phyloP scores from a whole-genome alignment of 306 rosid species.

The Boehmeria nivea region DNA sequence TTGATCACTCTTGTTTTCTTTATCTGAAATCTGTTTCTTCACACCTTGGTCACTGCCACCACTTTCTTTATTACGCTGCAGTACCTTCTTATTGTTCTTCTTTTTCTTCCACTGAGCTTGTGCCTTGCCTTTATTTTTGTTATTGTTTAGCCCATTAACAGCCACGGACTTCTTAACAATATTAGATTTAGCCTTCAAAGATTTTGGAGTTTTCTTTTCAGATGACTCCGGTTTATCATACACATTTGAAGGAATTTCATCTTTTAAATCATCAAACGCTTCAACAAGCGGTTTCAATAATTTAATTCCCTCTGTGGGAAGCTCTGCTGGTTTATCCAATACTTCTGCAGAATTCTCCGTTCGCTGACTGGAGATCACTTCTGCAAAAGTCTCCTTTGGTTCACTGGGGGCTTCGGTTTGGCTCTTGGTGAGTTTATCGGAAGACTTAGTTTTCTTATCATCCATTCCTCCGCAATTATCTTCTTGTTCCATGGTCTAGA shows the following conservation, averaged over 20 bases:
- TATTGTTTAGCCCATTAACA: slow-evolving; percentile 14
- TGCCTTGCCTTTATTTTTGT: slow-evolving; percentile 15
- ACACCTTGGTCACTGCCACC: slow-evolving; percentile 20
- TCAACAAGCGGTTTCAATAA: slow-evolving; percentile 10
- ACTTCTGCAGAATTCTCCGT: slow-evolving; percentile 10
- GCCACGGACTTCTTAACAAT: slow-evolving; percentile 42
- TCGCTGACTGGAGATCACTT: slow-evolving; percentile 1
- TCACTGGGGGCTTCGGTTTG: neutral
- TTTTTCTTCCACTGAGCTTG: slow-evolving; percentile 15
- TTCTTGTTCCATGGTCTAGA: slow-evolving; percentile 32
- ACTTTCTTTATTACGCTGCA: slow-evolving; percentile 25
- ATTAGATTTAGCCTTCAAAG: slow-evolving; percentile 48
- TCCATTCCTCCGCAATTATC: slow-evolving; percentile 19
- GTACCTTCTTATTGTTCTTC: slow-evolving; percentile 20
- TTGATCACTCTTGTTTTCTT: slow-evolving; percentile 12
- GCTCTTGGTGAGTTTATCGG: neutral
- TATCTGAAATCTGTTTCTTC: slow-evolving; percentile 21
- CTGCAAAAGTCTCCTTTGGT: slow-evolving; percentile 8
- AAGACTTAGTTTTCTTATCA: slow-evolving; percentile 19
- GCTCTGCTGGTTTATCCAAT: neutral
- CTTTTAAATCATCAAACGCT: slow-evolving; percentile 22
- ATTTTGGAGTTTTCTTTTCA: slow-evolving; percentile 32
- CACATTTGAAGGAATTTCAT: slow-evolving; percentile 24
- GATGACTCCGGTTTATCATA: slow-evolving; percentile 28
- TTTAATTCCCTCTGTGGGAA: slow-evolving; percentile 3